These are phyloP conservation scores for Eucalyptus caleyi DNA, from an alignment of 345 rosid species.

Conservation along the genomic window DNA sequence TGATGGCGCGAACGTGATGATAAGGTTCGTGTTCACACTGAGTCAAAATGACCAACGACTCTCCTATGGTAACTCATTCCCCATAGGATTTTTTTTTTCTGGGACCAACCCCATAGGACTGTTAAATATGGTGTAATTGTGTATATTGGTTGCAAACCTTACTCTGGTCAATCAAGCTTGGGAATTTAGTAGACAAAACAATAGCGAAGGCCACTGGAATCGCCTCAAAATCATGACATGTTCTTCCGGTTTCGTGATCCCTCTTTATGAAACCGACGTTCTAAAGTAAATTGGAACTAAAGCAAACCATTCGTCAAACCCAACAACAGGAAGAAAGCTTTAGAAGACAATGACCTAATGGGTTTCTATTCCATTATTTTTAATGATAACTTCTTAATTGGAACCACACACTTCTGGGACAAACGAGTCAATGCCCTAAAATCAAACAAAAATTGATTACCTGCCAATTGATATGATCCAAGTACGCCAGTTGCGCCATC, in stretches of 20 bases:
- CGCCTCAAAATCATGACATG: background rate
- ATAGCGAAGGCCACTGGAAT: background rate
- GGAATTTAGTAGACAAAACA: background rate
- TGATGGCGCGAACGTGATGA: background rate
- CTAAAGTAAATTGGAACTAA: background rate
- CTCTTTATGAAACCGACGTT: background rate
- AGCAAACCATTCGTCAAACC: background rate
- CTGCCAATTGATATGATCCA: background rate
- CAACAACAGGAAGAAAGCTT: background rate
- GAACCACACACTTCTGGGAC: background rate
- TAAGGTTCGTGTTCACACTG: fast-evolving
- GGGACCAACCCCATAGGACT: background rate
- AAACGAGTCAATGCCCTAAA: background rate
- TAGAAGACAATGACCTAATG: background rate
- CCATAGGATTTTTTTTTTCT: background rate
- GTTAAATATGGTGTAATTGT: background rate
- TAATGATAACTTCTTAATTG: background rate
- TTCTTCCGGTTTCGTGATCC: background rate
- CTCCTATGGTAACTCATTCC: background rate
- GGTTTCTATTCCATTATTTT: background rate
- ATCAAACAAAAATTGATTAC: background rate
- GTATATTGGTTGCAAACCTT: background rate
- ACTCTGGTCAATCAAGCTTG: background rate
- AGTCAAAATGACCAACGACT: too few relatives aligned
- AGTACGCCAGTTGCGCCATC: background rate